Evolutionary conservation across 352 stramenopile species (phyloP).

Genomic region (Pythium sp.): DNA sequence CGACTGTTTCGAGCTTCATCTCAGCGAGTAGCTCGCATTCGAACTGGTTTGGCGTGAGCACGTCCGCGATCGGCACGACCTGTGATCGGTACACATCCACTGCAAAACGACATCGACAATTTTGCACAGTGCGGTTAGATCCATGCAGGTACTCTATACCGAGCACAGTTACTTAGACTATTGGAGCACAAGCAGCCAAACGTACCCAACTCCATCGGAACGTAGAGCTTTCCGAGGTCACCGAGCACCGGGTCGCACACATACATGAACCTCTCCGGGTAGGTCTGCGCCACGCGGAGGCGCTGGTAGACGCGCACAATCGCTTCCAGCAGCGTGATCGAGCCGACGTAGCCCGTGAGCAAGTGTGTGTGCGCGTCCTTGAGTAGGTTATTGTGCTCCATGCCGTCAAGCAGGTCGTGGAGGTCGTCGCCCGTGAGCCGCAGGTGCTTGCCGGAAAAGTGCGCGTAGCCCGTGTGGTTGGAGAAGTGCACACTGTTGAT

Average conservation of each 20-base stretch:
- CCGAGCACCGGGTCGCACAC: conserved; percentile 85
- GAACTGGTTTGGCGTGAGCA: conserved; percentile 86
- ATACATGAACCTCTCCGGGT: conserved; percentile 57
- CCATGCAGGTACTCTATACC: background rate
- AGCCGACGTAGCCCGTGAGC: conserved; percentile 83
- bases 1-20: conserved; percentile 62
- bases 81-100: conserved; percentile 78
- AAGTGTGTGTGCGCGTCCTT: conserved; percentile 72
- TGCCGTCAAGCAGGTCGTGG: conserved; percentile 74
- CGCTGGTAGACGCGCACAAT: conserved; percentile 68
- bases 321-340: conserved; percentile 58
- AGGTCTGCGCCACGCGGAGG: conserved; percentile 44
- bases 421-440: conserved; percentile 71
- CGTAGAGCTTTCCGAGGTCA: conserved; percentile 80
- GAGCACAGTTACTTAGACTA: background rate
- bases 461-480: conserved; percentile 83
- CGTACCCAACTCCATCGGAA: conserved; percentile 71
- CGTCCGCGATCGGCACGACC: conserved; percentile 78
- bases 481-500: conserved; percentile 89
- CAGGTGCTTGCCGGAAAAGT: conserved; percentile 70
- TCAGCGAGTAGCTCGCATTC: conserved; percentile 80
- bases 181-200: background rate
- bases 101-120: conserved; percentile 18
- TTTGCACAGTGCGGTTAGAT: conserved; percentile 8
- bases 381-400: conserved; percentile 70